Evolutionary conservation across 2,329 filamentous ascomycete genomes (phyloP), one percentile per base, ranked within the genome.

Genomic region (Nothophoma quercina): DNA sequence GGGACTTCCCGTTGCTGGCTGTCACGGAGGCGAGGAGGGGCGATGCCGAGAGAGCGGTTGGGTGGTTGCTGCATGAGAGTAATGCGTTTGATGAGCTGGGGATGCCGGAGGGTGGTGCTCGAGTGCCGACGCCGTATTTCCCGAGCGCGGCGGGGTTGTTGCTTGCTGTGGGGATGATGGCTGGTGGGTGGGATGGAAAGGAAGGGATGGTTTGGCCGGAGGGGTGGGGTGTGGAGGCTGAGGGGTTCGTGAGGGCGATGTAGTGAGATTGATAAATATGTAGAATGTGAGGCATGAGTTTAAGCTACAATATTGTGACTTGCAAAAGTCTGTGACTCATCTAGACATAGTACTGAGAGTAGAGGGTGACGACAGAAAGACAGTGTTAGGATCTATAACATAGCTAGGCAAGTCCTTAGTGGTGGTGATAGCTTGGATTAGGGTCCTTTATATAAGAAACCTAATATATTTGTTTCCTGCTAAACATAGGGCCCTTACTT

Each of bases 91-190:
- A 85, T 69, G 82, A 83, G 59, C 78, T 82, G 1, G 83, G 83
- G 1, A 83, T 84, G 65, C 78, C 81, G 0, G 68, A 81, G 4
- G 83, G 83, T 5, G 81, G 81, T 0, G 71, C 75, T 4, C 74
- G 79, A 33, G 83, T 84, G 7, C 76, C 82, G 1, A 85, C 83
- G 22, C 83, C 83, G 8, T 85, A 85, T 65, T 83, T 85, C 51
- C 83, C 83, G 0, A 78, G 78, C 16, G 75, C 77, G 28, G 76
- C 79, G 2, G 76, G 76, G 1, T 70, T 85, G 51, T 58, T 85
- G 60, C 63, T 83, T 25, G 81, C 81, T 0, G 72, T 82, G 51
- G 83, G 79, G 2, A 83, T 85, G 81, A 79, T 85, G 78, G 79
- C 80, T 9, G 81, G 81, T 1, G 83, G 69, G 1, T 85, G 83